phyloP scores from a whole-genome alignment of 169 alveolate genomes.

The Eimeria maxima region DNA sequence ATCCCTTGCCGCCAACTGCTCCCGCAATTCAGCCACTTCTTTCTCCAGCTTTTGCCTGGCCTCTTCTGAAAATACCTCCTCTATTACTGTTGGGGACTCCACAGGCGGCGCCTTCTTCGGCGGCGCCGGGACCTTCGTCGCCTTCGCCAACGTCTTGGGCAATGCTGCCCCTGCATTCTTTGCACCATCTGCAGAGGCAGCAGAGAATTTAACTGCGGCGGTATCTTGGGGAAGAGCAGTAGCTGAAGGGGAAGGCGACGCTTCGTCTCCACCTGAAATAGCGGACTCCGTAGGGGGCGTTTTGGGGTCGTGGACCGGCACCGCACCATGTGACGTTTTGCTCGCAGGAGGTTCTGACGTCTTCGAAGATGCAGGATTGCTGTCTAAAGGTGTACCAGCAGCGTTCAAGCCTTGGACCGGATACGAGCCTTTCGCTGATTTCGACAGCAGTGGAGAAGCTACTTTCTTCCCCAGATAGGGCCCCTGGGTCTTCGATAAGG shows the following conservation, averaged over 20 bases:
- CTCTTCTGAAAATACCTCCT: conserved; percentile 16
- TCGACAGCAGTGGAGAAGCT: not conserved
- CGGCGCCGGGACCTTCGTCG: conserved; percentile 58
- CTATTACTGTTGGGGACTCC: not conserved
- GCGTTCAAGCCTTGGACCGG: not conserved
- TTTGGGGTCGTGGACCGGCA: not conserved
- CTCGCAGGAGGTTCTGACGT: not conserved
- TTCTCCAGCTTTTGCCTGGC: conserved; percentile 48
- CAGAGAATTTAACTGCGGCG: not conserved
- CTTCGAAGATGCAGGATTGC: not conserved
- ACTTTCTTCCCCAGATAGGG: not conserved
- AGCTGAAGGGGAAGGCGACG: not conserved
- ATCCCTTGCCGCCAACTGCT: conserved; percentile 50
- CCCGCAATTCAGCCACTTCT: conserved; percentile 8
- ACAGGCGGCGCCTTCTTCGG: conserved; percentile 59
- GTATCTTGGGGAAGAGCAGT: not conserved
- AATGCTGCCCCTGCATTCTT: not conserved
- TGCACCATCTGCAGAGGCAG: not conserved
- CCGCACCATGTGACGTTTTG: not conserved
- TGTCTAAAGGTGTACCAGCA: not conserved
- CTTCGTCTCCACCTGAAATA: not conserved
- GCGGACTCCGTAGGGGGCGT: not conserved
- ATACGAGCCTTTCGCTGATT: not conserved
- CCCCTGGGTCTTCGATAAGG: not conserved
- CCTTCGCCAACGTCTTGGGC: conserved; percentile 25